A percentile compares a stretch with the other conserved stretches of the same genome.
Conservation (phyloP, 169 alveolate genomes). For the Miamiensis avidus region DNA sequence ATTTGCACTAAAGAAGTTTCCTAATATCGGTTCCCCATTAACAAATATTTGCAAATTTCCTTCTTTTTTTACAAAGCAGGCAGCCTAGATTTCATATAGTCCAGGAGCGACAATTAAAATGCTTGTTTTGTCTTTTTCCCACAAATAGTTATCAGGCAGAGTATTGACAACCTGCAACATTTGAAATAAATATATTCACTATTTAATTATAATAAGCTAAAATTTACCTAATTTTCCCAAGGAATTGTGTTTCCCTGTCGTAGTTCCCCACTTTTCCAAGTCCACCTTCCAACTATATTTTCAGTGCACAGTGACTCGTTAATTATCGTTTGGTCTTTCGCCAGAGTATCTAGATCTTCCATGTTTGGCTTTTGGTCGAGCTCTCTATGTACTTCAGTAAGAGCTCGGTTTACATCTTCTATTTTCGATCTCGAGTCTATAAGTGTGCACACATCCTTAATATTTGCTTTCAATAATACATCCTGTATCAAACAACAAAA, state of each 20-base stretch:
- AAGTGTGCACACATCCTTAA: constrained; percentile 15
- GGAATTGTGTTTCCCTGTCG: constrained; percentile 76
- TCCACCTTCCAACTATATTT: constrained; percentile 86
- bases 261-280: constrained; percentile 80
- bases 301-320: constrained; percentile 81
- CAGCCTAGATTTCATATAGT: constrained; percentile 77
- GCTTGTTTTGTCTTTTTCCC: constrained; percentile 79
- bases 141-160: constrained; percentile 81
- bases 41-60: constrained; percentile 80
- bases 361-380: constrained; percentile 18
- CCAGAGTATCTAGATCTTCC: constrained; percentile 54
- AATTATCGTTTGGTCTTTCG: constrained; percentile 63
- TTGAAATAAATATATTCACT: no score
- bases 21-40: constrained; percentile 82
- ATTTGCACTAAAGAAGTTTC: constrained; percentile 58
- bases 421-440: constrained; percentile 24
- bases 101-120: constrained; percentile 81
- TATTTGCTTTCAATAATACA: constrained; percentile 12
- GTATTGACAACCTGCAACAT: constrained; percentile 64
- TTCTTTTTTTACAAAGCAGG: constrained; percentile 81
- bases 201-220: no score
- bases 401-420: constrained; percentile 50
- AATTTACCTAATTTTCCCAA: constrained; percentile 76
- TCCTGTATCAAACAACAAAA: neutral
- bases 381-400: constrained; percentile 18